Evolutionary conservation across 805 yeast species (phyloP).

Genomic region (Zygoascus flipseniorum): DNA sequence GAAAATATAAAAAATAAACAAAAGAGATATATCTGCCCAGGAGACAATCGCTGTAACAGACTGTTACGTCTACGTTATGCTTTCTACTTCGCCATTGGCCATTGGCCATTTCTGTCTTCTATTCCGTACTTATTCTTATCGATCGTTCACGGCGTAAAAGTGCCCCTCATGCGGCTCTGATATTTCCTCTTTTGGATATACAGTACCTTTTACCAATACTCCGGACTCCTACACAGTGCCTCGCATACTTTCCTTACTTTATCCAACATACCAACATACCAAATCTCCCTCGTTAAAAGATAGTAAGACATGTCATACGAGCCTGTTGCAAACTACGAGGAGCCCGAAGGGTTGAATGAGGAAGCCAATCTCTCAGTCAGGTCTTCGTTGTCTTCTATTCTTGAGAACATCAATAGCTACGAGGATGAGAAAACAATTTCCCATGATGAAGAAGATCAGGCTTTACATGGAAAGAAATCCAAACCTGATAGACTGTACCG

Average conservation of each 20-base stretch:
- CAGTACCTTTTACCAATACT: background rate
- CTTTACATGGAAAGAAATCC: too few relatives aligned
- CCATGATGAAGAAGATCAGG: conserved; percentile 1
- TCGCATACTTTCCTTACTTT: too few relatives aligned
- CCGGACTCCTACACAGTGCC: too few relatives aligned
- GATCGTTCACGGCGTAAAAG: background rate
- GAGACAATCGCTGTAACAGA: too few relatives aligned
- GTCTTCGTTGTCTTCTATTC: conserved; percentile 14
- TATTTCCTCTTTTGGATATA: background rate
- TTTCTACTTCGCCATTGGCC: too few relatives aligned
- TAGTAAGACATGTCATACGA: background rate
- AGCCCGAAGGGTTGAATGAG: background rate
- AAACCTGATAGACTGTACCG: background rate
- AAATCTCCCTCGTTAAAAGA: background rate
- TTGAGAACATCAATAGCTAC: conserved; percentile 10
- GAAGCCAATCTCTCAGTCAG: conserved; percentile 5
- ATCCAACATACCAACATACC: background rate
- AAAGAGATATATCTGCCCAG: too few relatives aligned
- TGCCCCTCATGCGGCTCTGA: background rate
- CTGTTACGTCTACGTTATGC: too few relatives aligned
- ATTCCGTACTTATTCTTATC: too few relatives aligned
- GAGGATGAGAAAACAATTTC: background rate
- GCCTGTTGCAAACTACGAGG: background rate
- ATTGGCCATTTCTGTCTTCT: too few relatives aligned
- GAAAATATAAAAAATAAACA: too few relatives aligned